Base-by-base conservation (phyloP, 768 basidiomycete genomes). In the Multifurca ochricompacta region DNA sequence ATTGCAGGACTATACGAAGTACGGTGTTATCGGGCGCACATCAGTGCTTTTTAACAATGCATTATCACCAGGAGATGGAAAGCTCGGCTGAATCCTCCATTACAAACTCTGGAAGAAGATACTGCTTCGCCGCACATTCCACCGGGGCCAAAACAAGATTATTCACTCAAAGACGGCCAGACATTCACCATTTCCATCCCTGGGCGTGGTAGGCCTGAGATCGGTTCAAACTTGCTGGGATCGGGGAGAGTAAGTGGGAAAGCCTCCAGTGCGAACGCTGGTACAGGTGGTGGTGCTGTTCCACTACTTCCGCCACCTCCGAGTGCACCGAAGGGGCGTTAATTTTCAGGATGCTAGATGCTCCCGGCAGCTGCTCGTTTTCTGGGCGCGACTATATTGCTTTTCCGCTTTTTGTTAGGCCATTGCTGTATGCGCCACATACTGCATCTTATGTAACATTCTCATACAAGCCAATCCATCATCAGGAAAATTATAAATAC, bases 111-210 rank as follows among this genome's bases (percentile, higher is more conserved):
- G 69, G 61, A 81, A 79, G 65, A 34, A 40, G 35, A 44, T 1
- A 18, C 43, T 3, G 66, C 78, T 1, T 85, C 87, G n/a, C 82
- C 87, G 8, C 79, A 85, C 60, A 61, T 87, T 52, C 85, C 91
- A 11, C 57, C 76, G 8, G 90, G 85, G 9, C 89, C 91, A 2
- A 92, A 91, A 74, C 90, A 91, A 68, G 93, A 97, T 62, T 96
- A 92, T 69, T 87, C 87, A 35, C 71, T 97, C 62, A 96, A 95
- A 68, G 91, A 92, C 62, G 93, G 93, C 8, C 90, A 97, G 67
- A 96, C 93, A 0, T 94, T 97, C 68, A 85, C 86, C 4, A 95
- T 97, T 60, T 73, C 80, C 31, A 90, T 96, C 55, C 94, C 93
- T 6, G 91, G 92, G n/a, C 81, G 84, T 49, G 71, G 68, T 51